Percentiles rank a stretch among this genome's conserved stretches.
phyloP scores from a whole-genome alignment of 495 filamentous ascomycete genomes.

The Pyronema domesticum region DNA sequence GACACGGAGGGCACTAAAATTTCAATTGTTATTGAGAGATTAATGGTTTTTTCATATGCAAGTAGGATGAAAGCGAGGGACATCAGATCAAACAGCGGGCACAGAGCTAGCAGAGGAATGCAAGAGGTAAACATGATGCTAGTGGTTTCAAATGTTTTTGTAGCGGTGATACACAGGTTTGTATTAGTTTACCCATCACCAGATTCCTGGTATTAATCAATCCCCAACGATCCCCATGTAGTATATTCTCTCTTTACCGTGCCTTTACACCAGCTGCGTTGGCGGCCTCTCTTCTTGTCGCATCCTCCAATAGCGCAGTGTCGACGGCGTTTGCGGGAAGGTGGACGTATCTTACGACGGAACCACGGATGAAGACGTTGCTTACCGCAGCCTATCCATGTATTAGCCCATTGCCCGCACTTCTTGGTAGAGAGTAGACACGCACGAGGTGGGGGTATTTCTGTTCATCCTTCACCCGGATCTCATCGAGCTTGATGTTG shows the following conservation, averaged over 20 bases:
- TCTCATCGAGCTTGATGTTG: constrained; percentile 96
- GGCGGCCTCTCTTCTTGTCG: constrained; percentile 49
- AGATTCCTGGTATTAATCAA: too few relatives aligned
- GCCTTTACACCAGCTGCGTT: constrained; percentile 19
- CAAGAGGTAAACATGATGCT: too few relatives aligned
- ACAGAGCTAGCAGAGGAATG: too few relatives aligned
- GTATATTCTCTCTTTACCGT: constrained; percentile 3
- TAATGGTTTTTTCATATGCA: too few relatives aligned
- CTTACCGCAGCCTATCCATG: constrained; percentile 57
- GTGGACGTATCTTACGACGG: constrained; percentile 90
- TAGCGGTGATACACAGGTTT: too few relatives aligned
- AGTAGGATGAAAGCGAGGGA: too few relatives aligned
- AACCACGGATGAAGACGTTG: constrained; percentile 94
- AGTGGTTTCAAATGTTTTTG: too few relatives aligned
- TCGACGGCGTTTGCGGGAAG: constrained; percentile 77
- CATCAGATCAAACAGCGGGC: too few relatives aligned
- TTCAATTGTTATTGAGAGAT: too few relatives aligned
- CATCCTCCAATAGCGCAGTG: constrained; percentile 82
- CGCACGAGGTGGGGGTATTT: constrained; percentile 80
- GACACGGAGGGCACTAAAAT: too few relatives aligned
- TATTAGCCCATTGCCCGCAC: background rate
- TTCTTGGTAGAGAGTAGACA: constrained; percentile 2
- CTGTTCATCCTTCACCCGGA: constrained; percentile 72
- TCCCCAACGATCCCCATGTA: too few relatives aligned
- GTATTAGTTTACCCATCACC: too few relatives aligned